Conservation (phyloP, 2,329 filamentous ascomycete genomes). For the Karstenula rhodostoma region DNA sequence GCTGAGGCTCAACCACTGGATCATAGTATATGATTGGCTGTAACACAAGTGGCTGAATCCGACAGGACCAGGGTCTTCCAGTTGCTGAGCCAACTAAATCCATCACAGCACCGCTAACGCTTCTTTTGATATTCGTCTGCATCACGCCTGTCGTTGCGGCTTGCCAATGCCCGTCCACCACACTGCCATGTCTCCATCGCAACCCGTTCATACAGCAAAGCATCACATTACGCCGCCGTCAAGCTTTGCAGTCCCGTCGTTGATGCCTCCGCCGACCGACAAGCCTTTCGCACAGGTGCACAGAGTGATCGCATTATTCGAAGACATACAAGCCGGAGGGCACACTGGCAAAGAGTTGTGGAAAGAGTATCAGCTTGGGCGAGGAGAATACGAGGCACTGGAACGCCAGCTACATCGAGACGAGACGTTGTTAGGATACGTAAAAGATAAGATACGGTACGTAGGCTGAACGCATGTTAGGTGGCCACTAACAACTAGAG, state of each 20-base stretch:
- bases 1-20: too few relatives aligned
- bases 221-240: neutral
- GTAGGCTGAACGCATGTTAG: too few relatives aligned
- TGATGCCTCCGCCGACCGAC: constrained; percentile 4
- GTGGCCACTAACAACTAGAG: too few relatives aligned
- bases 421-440: neutral
- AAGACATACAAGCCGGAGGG: neutral
- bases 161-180: too few relatives aligned
- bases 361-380: neutral
- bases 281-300: neutral
- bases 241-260: neutral
- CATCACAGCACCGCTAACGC: too few relatives aligned
- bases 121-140: too few relatives aligned
- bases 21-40: too few relatives aligned
- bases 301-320: neutral
- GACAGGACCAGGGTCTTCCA: too few relatives aligned
- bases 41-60: too few relatives aligned
- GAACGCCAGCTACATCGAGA: neutral
- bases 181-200: neutral
- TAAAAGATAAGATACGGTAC: too few relatives aligned
- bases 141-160: too few relatives aligned
- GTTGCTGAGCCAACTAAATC: too few relatives aligned
- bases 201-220: neutral
- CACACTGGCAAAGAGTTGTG: neutral
- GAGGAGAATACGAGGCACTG: constrained; percentile 1